Evolutionary conservation across 1,139 yeast species (phyloP).

Genomic region (Protomyces arabidopsidicola): DNA sequence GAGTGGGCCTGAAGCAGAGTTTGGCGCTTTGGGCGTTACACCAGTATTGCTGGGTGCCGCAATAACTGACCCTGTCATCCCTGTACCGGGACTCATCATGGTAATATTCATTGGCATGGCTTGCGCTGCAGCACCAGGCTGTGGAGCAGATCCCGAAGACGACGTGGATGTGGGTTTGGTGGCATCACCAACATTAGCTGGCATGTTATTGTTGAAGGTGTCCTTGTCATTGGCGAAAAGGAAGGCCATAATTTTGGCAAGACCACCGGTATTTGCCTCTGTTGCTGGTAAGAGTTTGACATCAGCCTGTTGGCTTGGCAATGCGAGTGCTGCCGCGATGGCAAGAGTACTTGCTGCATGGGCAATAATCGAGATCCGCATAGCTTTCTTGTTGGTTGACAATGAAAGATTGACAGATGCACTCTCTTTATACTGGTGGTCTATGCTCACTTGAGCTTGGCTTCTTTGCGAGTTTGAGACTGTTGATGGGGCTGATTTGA

Average conservation of each 20-base stretch:
- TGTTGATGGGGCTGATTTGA: neutral
- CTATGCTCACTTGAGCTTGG: neutral
- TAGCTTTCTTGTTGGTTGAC: neutral
- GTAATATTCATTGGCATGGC: neutral
- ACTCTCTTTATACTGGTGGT: neutral
- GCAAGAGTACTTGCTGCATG: neutral
- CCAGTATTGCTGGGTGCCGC: neutral
- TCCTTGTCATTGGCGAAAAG: neutral
- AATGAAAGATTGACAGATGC: neutral
- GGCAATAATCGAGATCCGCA: neutral
- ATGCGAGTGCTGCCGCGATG: neutral
- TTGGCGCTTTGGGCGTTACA: neutral
- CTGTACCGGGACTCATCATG: neutral
- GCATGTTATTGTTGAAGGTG: neutral
- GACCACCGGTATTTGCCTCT: neutral
- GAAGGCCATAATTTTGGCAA: neutral
- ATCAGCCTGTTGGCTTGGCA: neutral
- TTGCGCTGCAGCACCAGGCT: neutral
- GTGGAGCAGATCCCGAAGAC: neutral
- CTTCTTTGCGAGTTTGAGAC: neutral
- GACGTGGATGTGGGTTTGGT: neutral
- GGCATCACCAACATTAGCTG: neutral
- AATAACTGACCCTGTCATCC: neutral
- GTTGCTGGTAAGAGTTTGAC: neutral
- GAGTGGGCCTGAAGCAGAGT: too few species aligned